phyloP scores from a whole-genome alignment of 192 early-diverging fungal species.

The Gigaspora rosea region DNA sequence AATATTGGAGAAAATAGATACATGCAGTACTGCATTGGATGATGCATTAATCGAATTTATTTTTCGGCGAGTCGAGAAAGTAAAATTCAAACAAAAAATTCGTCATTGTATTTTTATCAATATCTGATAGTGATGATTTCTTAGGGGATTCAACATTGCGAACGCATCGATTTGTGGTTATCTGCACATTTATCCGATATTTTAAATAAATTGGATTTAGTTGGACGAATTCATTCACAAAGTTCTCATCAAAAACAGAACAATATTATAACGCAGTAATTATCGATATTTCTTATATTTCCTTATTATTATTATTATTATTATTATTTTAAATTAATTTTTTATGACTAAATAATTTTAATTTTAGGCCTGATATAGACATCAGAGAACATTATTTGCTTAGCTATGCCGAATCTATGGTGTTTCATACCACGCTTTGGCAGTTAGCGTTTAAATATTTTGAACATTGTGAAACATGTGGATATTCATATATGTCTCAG shows the following conservation, averaged over 20 bases:
- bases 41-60: too few species aligned
- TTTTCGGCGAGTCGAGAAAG: too few species aligned
- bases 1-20: too few species aligned
- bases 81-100: neutral
- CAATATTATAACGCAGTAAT: neutral
- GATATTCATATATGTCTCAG: constrained; percentile 17
- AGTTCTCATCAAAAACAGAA: neutral
- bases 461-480: constrained; percentile 4
- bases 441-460: constrained; percentile 30
- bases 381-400: constrained; percentile 21
- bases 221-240: neutral
- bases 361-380: neutral
- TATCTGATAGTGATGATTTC: too few species aligned
- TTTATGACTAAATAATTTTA: too few species aligned
- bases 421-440: constrained; percentile 7
- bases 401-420: constrained; percentile 21
- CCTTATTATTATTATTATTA: too few species aligned
- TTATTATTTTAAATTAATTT: too few species aligned
- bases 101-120: neutral
- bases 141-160: constrained; percentile 11
- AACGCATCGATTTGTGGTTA: constrained; percentile 22
- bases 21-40: too few species aligned
- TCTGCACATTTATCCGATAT: constrained; percentile 20
- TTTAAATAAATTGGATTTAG: neutral
- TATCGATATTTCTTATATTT: neutral